Base-by-base conservation (phyloP, 306 rosid genomes). In the Trifolium dubium region DNA sequence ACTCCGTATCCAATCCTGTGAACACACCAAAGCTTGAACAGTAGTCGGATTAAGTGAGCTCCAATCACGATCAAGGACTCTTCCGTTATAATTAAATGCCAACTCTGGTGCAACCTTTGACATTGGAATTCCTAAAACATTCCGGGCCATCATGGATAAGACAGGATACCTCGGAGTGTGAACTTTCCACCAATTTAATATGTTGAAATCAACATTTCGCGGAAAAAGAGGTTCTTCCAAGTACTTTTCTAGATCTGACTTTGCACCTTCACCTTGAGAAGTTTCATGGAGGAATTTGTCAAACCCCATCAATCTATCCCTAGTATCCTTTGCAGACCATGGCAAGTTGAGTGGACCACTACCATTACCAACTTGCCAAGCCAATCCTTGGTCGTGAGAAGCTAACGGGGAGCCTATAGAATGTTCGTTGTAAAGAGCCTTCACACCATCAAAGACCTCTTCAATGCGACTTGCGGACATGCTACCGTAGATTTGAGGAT, bases 181-280 rank as follows among this genome's bases (percentile, higher is more conserved):
- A 50, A 95, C 98, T 84, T 83, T 95, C 99, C 98, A 95, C 99
- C 99, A 95, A 67, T 95, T 92, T 41, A 92, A 76, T 53, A 95
- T 75, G 79, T 75, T 86, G 86, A 95, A 92, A 62, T 89, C 99
- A 17, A 81, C 91, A 65, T 86, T 87, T 0, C 99, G 89, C 2
- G 99, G 99, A 82, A 92, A 95, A 67, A 89, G 92, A 35, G 98
- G 99, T 44, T 95, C 99, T 87, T 95, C 99, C 32, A 95, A 78
- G 80, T 92, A 95, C 86, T 92, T 95, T 70, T 95, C 98, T 61
- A 95, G 82, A 76, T 95, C 99, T 0, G 98, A 88, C 62, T 95
- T 95, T 9, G 79, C 63, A 19, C 95, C 96, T 31, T 95, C 99
- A 55, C 85, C 82, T 78, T 83, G 87, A 10, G 93, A 83, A 15